phyloP scores from a whole-genome alignment of 257 asterid species.

The Rehmannia glutinosa region DNA sequence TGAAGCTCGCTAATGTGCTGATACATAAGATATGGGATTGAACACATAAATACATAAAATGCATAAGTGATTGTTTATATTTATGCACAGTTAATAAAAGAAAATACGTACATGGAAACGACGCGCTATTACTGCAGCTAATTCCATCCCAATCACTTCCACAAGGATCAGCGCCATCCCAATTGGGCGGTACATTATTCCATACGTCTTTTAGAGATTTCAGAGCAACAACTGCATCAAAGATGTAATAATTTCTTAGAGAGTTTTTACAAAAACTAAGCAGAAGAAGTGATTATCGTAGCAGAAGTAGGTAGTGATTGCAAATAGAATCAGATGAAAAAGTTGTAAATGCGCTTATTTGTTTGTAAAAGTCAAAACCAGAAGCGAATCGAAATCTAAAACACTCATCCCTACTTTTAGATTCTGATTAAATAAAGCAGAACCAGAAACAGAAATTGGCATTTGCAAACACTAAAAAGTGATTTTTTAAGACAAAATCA shows the following conservation, averaged over 20 bases:
- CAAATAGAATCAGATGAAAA: too few relatives aligned
- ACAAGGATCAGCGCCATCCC: conserved; percentile 74
- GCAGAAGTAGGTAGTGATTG: too few relatives aligned
- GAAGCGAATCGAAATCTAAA: too few relatives aligned
- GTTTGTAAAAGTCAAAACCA: too few relatives aligned
- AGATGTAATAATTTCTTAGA: neutral
- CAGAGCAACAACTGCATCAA: conserved; percentile 46
- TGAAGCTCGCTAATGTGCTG: conserved; percentile 64
- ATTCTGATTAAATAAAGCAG: too few relatives aligned
- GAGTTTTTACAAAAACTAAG: too few relatives aligned
- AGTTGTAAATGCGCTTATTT: too few relatives aligned
- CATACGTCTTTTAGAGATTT: conserved; percentile 36
- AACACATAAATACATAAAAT: neutral
- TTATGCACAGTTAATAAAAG: neutral
- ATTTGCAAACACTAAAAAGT: too few relatives aligned
- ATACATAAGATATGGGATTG: neutral
- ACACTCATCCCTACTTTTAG: too few relatives aligned
- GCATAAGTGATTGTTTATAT: neutral
- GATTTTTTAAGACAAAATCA: too few relatives aligned
- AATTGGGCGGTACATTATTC: conserved; percentile 62
- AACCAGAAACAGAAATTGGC: too few relatives aligned
- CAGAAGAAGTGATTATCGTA: too few relatives aligned
- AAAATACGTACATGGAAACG: conserved; percentile 42
- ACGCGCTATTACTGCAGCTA: conserved; percentile 40
- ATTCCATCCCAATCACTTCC: conserved; percentile 67